Evolutionary conservation across 2,329 filamentous ascomycete species (phyloP).

Genomic region (Microsporum canis): DNA sequence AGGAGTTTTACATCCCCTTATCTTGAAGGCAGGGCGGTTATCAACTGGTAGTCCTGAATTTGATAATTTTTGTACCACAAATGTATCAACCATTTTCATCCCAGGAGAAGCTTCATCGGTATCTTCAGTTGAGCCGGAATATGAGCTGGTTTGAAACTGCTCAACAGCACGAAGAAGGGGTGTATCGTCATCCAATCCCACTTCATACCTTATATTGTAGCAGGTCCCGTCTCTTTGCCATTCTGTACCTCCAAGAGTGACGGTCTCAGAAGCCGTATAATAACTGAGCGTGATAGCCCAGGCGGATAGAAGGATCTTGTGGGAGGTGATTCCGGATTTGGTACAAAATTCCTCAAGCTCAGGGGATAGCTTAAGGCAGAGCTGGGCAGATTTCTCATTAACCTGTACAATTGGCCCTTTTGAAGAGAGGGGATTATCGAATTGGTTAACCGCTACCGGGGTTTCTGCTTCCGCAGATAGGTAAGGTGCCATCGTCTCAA

Average conservation of each 20-base stretch:
- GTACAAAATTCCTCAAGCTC: background rate
- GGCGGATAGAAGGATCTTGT: background rate
- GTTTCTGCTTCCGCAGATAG: background rate
- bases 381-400: background rate
- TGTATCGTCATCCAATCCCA: background rate
- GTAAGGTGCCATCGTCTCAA: background rate
- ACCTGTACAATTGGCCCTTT: background rate
- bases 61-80: background rate
- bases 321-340: background rate
- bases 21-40: background rate
- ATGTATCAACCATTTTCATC: background rate
- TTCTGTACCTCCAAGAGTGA: background rate
- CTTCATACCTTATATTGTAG: background rate
- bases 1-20: constrained; percentile 2
- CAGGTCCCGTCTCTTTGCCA: background rate
- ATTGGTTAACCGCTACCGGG: background rate
- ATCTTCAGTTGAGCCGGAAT: background rate
- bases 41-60: background rate
- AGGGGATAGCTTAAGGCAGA: background rate
- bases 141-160: background rate
- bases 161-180: background rate
- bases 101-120: background rate
- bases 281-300: constrained; percentile 1
- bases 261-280: background rate
- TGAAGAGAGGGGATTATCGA: background rate